These are phyloP conservation scores for Wickerhamiella alocasiicola DNA, from an alignment of 805 yeast genomes.

Conservation along the genomic window DNA sequence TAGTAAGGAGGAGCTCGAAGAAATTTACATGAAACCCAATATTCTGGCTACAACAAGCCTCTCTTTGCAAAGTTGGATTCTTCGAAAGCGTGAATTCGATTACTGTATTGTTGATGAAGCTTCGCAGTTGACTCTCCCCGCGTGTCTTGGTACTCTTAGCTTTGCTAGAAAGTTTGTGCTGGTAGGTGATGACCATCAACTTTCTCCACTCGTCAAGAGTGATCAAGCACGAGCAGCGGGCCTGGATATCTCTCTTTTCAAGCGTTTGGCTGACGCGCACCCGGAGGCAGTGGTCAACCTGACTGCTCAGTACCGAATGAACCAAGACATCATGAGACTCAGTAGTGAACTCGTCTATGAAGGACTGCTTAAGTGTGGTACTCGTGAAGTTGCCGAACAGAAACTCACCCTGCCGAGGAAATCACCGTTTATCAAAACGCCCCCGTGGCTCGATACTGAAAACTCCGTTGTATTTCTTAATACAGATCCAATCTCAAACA, in stretches of 20 bases:
- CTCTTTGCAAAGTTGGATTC: conserved; percentile 54
- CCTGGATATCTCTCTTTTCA: conserved; percentile 65
- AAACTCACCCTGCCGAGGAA: conserved; percentile 37
- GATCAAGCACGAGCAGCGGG: conserved; percentile 54
- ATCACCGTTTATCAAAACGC: neutral
- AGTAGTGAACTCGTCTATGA: conserved; percentile 71
- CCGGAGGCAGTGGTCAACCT: conserved; percentile 69
- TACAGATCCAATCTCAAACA: conserved; percentile 53
- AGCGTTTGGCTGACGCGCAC: conserved; percentile 52
- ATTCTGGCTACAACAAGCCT: conserved; percentile 86
- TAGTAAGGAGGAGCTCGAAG: conserved; percentile 35
- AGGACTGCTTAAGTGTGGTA: conserved; percentile 67
- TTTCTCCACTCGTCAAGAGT: conserved; percentile 75
- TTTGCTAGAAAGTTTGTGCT: conserved; percentile 67
- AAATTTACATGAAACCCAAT: conserved; percentile 41
- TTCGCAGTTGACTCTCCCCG: conserved; percentile 86
- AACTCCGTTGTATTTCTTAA: conserved; percentile 63
- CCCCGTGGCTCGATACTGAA: conserved; percentile 36
- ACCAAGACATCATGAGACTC: conserved; percentile 70
- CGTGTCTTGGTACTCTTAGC: conserved; percentile 77
- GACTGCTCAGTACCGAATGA: conserved; percentile 84
- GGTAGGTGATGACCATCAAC: conserved; percentile 94
- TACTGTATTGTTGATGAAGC: conserved; percentile 96
- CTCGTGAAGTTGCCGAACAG: conserved; percentile 50
- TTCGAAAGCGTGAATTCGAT: conserved; percentile 55